Conservation (phyloP, 257 asterid genomes). For the Fraxinus cuspidata region DNA sequence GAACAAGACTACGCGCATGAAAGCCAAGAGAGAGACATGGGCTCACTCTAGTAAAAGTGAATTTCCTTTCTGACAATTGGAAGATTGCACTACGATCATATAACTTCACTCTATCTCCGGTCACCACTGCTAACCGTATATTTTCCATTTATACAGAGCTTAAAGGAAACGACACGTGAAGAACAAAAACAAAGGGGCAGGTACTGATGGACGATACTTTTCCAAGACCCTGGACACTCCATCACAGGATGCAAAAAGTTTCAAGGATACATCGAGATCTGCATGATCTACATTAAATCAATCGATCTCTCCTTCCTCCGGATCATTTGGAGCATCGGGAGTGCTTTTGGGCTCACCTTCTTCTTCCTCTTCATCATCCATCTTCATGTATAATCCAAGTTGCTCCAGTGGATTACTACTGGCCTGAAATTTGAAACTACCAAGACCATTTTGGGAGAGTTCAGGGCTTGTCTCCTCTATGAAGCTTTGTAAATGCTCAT, state of each 20-base stretch:
- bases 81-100: neutral
- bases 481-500: constrained; percentile 51
- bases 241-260: neutral
- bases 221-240: neutral
- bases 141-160: neutral
- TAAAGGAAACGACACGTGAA: neutral
- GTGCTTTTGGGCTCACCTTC: constrained; percentile 45
- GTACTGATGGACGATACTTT: neutral
- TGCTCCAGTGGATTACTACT: constrained; percentile 70
- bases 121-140: neutral
- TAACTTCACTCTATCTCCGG: neutral
- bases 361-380: constrained; percentile 70
- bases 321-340: constrained; percentile 39
- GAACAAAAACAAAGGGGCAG: neutral
- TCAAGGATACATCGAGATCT: neutral
- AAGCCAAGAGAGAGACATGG: neutral
- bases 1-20: neutral
- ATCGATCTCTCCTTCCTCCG: constrained; percentile 53
- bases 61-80: neutral
- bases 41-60: neutral
- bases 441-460: constrained; percentile 43
- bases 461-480: constrained; percentile 66
- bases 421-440: constrained; percentile 62
- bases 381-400: constrained; percentile 74
- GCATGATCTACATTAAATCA: neutral